Base-by-base conservation (phyloP, 1,139 yeast genomes). In the Debaryomycetaceae sp. region DNA sequence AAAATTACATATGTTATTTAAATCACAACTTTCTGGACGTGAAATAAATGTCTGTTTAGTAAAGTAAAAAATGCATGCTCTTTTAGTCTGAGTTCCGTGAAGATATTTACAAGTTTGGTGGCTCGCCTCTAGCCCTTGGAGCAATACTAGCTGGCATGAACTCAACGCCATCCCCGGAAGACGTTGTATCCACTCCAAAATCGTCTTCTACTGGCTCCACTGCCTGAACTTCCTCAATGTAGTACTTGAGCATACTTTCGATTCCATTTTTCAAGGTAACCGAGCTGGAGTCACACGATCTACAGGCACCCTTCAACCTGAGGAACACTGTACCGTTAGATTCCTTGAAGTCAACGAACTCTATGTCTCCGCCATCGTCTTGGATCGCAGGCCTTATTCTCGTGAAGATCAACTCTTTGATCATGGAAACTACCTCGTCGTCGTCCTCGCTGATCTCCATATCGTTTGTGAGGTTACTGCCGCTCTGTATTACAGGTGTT, bases 381-480 rank as follows among this genome's bases (percentile, higher is more conserved):
- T 83, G 87, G 50, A 86, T 84, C 0, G 98, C 98, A 0, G 99
- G 99, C 56, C 97, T 80, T 49, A 93, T 91, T 57, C 98, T 80
- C 5, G 99, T 93, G 57, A 88, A 91, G 46, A 93, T 86, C 43
- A 93, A 75, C 63, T 93, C 99, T 58, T 91, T 90, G 57, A 93
- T 90, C 88, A 93, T 86, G 11, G 87, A 80, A 42, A 93, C 90
- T 2, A 91, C 81, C 62, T 86, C 95, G 45, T 81, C 83, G 49
- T 86, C 93, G 9, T 83, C 86, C 14, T 82, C 86, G 40, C 68
- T 57, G 42, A 69, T 60, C 36, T 63, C 69, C 66, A 74, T 65
- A 45, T 72, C 79, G 22, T 60, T 55, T 3, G 66, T 49, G 9
- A 73, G 50, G 14, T 49, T 52, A 7, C 53, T 44, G 6, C 56